These are phyloP conservation scores for Coprinopsis strossmayeri DNA, from an alignment of 768 basidiomycete genomes.

Conservation along the genomic window DNA sequence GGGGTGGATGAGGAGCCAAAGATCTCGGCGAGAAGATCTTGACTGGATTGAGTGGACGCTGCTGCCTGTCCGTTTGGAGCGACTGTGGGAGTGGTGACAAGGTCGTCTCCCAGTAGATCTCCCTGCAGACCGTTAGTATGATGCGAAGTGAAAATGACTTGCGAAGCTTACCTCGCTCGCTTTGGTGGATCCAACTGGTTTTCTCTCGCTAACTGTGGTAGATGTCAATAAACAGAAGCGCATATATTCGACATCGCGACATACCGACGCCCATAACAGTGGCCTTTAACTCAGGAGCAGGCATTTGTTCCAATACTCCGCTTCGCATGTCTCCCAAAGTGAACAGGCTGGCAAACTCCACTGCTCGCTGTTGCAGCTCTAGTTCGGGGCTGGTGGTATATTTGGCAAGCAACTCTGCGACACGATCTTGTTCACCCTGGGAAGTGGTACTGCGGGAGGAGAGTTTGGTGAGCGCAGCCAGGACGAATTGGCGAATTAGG, in stretches of 20 bases:
- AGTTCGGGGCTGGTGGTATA: constrained; percentile 88
- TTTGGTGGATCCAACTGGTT: constrained; percentile 88
- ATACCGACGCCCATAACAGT: constrained; percentile 90
- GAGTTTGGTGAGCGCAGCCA: constrained; percentile 86
- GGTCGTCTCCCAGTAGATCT: constrained; percentile 83
- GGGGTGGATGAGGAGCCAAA: constrained; percentile 54
- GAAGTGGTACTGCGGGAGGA: constrained; percentile 71
- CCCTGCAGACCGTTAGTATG: constrained; percentile 25
- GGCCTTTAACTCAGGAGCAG: constrained; percentile 96
- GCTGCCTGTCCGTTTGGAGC: constrained; percentile 34
- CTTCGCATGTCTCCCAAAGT: constrained; percentile 64
- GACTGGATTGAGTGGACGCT: constrained; percentile 50
- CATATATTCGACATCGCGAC: constrained; percentile 13
- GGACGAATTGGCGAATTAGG: constrained; percentile 86
- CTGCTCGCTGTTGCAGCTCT: constrained; percentile 92
- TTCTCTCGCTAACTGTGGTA: constrained; percentile 82
- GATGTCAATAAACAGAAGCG: background rate
- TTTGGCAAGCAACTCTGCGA: constrained; percentile 67
- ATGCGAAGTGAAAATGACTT: background rate
- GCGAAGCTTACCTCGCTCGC: constrained; percentile 55
- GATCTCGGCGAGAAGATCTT: constrained; percentile 89
- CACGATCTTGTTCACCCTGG: constrained; percentile 65
- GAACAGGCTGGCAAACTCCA: constrained; percentile 89
- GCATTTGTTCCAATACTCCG: constrained; percentile 96
- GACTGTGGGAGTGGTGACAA: constrained; percentile 28